A percentile compares a stretch with the other conserved stretches of the same genome.
Evolutionary conservation across 805 yeast genomes (phyloP).

Genomic region (Hanseniaspora singularis): DNA sequence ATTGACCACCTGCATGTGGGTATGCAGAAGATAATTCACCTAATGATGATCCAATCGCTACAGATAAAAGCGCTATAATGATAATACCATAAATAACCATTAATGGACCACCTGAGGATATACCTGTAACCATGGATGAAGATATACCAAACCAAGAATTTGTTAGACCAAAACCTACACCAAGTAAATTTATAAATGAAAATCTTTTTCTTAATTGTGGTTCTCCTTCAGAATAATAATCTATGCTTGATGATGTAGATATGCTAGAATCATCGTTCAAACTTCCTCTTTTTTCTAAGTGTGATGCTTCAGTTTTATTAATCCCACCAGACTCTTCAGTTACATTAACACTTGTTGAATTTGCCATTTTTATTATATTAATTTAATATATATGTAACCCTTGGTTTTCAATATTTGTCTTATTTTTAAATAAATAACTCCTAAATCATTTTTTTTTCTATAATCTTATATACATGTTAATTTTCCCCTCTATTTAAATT

Average conservation of each 20-base stretch:
- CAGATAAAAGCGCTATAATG: slow-evolving; percentile 39
- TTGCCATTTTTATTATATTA: background rate
- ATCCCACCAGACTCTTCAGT: background rate
- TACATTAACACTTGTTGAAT: background rate
- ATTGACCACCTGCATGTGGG: slow-evolving; percentile 57
- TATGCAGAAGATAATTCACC: slow-evolving; percentile 46
- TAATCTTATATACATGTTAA: no score
- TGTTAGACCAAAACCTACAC: slow-evolving; percentile 52
- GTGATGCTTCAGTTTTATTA: background rate
- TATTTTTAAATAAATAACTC: background rate
- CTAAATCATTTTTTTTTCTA: no score
- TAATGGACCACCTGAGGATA: slow-evolving; percentile 49
- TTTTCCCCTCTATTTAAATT: no score
- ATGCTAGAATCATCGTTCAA: background rate
- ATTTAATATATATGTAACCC: no score
- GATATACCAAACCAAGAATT: slow-evolving; percentile 57
- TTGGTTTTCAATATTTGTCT: no score
- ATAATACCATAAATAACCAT: slow-evolving; percentile 47
- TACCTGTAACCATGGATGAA: slow-evolving; percentile 47
- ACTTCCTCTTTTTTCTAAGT: slow-evolving; percentile 8
- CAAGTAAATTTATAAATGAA: slow-evolving; percentile 40
- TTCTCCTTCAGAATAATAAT: slow-evolving; percentile 21
- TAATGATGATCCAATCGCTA: slow-evolving; percentile 40
- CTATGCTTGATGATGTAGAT: slow-evolving; percentile 5
- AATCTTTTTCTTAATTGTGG: slow-evolving; percentile 33